Evolutionary conservation across 108 stramenopile species (phyloP).

Genomic region (Pelagomonas calceolata): DNA sequence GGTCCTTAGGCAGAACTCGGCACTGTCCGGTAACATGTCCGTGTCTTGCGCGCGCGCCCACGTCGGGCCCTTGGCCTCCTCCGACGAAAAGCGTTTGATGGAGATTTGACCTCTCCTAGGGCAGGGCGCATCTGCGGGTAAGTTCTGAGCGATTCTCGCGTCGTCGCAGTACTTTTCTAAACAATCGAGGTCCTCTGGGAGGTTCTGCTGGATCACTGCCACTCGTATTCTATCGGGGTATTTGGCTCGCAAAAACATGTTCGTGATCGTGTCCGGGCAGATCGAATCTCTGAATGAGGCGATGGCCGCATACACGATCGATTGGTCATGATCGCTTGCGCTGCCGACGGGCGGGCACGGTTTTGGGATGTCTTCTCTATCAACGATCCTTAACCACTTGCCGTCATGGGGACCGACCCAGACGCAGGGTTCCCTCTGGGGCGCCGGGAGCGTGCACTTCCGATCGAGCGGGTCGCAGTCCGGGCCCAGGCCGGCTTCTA

Average conservation of each 20-base stretch:
- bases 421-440: not conserved
- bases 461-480: too few relatives aligned
- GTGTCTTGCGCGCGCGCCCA: constrained; percentile 33
- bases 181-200: constrained; percentile 27
- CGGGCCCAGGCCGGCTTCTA: too few relatives aligned
- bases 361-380: not conserved
- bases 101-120: constrained; percentile 35
- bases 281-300: constrained; percentile 38
- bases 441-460: not conserved
- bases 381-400: not conserved
- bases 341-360: not conserved
- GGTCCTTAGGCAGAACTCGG: constrained; percentile 81
- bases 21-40: constrained; percentile 42
- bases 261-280: constrained; percentile 56
- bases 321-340: not conserved
- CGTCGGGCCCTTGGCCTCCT: constrained; percentile 38
- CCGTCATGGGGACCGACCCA: not conserved
- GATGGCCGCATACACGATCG: not conserved
- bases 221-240: constrained; percentile 46
- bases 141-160: constrained; percentile 26
- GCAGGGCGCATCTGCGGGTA: constrained; percentile 10
- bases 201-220: constrained; percentile 54
- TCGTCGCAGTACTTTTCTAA: constrained; percentile 40
- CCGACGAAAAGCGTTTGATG: constrained; percentile 29
- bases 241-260: constrained; percentile 43